Evolutionary conservation across 352 stramenopile species (phyloP).

Genomic region (Phytopythium mirpurense): DNA sequence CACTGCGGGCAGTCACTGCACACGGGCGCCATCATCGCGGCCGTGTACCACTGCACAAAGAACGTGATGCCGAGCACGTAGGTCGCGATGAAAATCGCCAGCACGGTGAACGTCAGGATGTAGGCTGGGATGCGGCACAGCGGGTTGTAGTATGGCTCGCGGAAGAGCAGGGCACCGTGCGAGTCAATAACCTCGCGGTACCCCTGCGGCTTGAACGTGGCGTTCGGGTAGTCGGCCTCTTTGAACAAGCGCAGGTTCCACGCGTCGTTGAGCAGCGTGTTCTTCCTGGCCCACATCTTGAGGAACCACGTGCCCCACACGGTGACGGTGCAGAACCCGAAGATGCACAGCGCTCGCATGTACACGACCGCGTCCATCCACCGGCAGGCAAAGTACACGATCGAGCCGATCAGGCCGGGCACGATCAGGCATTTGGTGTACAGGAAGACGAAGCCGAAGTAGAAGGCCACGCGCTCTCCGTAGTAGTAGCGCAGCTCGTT

Average conservation of each 20-base stretch:
- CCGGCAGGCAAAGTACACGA: constrained; percentile 62
- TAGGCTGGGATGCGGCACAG: constrained; percentile 74
- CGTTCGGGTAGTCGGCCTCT: constrained; percentile 81
- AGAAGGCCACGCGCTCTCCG: constrained; percentile 79
- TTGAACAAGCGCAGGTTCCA: constrained; percentile 86
- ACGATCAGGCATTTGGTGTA: constrained; percentile 80
- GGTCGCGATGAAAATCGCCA: constrained; percentile 70
- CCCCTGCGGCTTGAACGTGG: constrained; percentile 67
- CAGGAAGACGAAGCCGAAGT: constrained; percentile 82
- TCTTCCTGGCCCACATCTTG: constrained; percentile 73
- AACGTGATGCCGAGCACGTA: constrained; percentile 80
- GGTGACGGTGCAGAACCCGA: constrained; percentile 68
- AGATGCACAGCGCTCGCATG: constrained; percentile 76
- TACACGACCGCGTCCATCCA: constrained; percentile 72
- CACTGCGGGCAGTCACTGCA: constrained; percentile 73
- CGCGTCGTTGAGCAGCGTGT: constrained; percentile 72
- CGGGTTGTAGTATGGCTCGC: constrained; percentile 81
- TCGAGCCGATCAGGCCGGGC: constrained; percentile 47
- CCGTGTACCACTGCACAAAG: constrained; percentile 86
- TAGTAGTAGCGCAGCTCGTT: constrained; percentile 85
- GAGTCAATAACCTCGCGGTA: constrained; percentile 76
- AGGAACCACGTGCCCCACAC: constrained; percentile 78
- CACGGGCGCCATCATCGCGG: constrained; percentile 79
- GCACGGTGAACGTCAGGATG: constrained; percentile 77
- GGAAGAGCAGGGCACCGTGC: constrained; percentile 63